These are phyloP conservation scores for Linnemannia hyalina DNA, from an alignment of 192 early-diverging fungal species.

Conservation along the genomic window DNA sequence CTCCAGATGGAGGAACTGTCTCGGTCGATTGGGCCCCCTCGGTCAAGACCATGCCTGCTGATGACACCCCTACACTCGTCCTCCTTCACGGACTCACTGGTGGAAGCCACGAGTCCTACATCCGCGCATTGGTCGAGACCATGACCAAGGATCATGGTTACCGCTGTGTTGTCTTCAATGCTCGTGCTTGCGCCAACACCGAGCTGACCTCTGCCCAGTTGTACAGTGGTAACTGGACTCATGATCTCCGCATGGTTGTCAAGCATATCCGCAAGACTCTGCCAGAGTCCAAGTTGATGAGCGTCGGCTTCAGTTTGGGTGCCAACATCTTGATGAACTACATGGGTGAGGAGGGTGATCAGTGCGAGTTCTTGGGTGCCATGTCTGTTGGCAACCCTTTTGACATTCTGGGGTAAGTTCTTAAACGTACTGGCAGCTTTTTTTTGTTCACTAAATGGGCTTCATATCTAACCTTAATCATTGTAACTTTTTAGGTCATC, in stretches of 20 bases:
- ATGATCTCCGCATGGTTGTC: slow-evolving; percentile 78
- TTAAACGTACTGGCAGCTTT: slow-evolving; percentile 4
- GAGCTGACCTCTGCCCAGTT: slow-evolving; percentile 82
- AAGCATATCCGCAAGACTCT: slow-evolving; percentile 65
- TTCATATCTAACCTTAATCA: slow-evolving; percentile 52
- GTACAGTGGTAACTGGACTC: slow-evolving; percentile 87
- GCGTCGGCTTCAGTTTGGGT: slow-evolving; percentile 92
- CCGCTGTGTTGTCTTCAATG: slow-evolving; percentile 89
- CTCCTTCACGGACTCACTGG: slow-evolving; percentile 94
- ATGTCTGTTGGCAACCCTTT: slow-evolving; percentile 91
- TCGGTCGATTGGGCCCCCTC: slow-evolving; percentile 90
- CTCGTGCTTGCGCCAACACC: slow-evolving; percentile 89
- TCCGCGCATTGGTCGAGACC: slow-evolving; percentile 76
- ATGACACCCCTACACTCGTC: slow-evolving; percentile 81
- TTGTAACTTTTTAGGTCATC: slow-evolving; percentile 59
- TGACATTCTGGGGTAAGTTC: slow-evolving; percentile 74
- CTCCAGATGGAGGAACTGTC: slow-evolving; percentile 88
- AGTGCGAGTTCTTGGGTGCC: slow-evolving; percentile 80
- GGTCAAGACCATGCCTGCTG: slow-evolving; percentile 63
- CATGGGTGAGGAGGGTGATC: slow-evolving; percentile 84
- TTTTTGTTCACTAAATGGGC: slow-evolving; percentile 15
- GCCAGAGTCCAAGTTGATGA: slow-evolving; percentile 78
- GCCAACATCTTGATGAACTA: slow-evolving; percentile 93
- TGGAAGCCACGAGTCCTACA: slow-evolving; percentile 91
- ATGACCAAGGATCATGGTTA: slow-evolving; percentile 75